These are phyloP conservation scores for Albatrellus sp. DNA, from an alignment of 1,284 basidiomycete species.

Conservation along the genomic window DNA sequence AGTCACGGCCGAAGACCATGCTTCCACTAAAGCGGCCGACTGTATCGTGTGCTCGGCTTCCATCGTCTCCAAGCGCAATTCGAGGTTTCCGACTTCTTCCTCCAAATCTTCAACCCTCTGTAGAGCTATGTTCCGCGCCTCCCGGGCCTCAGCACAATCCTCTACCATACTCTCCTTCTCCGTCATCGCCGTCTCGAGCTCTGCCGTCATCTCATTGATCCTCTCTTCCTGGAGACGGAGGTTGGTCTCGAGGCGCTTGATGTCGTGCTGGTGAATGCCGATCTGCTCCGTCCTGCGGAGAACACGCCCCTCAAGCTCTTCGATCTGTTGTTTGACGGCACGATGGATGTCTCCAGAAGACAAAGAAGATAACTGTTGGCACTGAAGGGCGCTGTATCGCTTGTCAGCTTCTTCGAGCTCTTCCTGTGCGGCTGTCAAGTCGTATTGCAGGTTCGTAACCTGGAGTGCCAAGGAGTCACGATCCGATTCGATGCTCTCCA, in stretches of 20 bases:
- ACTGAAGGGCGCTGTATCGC: conserved; percentile 46
- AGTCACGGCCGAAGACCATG: conserved; percentile 12
- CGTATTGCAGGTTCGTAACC: conserved; percentile 45
- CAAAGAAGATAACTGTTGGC: conserved; percentile 50
- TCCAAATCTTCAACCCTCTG: conserved; percentile 27
- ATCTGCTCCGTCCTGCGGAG: conserved; percentile 55
- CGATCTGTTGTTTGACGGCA: conserved; percentile 46
- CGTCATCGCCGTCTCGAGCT: conserved; percentile 48
- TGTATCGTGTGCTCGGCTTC: conserved; percentile 4
- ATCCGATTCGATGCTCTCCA: conserved; percentile 45
- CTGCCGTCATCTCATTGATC: conserved; percentile 48
- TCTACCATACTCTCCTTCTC: conserved; percentile 71
- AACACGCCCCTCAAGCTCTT: conserved; percentile 50
- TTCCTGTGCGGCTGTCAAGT: conserved; percentile 36
- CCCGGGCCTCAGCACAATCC: conserved; percentile 62
- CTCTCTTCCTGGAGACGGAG: conserved; percentile 60
- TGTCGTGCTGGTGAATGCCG: conserved; percentile 63
- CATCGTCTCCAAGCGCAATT: conserved; percentile 19
- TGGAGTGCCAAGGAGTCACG: conserved; percentile 50
- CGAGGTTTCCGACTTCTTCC: conserved; percentile 42
- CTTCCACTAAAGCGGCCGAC: conserved; percentile 17
- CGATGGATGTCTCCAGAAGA: conserved; percentile 40
- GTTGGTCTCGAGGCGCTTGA: conserved; percentile 60
- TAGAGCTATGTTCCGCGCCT: conserved; percentile 51
- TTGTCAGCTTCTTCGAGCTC: conserved; percentile 42